These are phyloP conservation scores for Laetiporus sulphureus DNA, from an alignment of 1,284 basidiomycete genomes.

Conservation along the genomic window DNA sequence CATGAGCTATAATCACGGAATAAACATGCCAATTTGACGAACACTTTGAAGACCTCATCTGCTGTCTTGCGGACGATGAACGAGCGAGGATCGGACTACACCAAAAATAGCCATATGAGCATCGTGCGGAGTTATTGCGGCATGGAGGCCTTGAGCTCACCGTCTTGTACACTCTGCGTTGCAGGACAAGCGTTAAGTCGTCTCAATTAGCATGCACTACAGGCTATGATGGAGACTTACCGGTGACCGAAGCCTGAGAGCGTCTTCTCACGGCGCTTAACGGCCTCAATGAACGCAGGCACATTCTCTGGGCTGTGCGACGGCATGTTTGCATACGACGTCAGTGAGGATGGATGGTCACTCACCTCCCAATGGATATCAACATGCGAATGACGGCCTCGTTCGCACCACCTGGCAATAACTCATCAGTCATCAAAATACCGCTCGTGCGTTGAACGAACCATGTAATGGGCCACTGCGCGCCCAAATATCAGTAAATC, in stretches of 20 bases:
- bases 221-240: slow-evolving; percentile 27
- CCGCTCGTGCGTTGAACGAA: slow-evolving; percentile 8
- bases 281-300: slow-evolving; percentile 75
- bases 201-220: neutral
- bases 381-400: slow-evolving; percentile 90
- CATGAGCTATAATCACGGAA: neutral
- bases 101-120: neutral
- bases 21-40: slow-evolving; percentile 23
- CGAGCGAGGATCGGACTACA: slow-evolving; percentile 77
- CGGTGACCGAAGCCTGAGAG: slow-evolving; percentile 85
- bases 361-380: slow-evolving; percentile 74
- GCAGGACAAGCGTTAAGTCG: slow-evolving; percentile 26
- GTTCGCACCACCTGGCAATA: slow-evolving; percentile 63
- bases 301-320: slow-evolving; percentile 68
- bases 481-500: neutral
- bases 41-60: slow-evolving; percentile 84
- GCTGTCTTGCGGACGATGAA: slow-evolving; percentile 85
- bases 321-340: neutral
- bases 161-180: slow-evolving; percentile 68
- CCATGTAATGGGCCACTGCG: slow-evolving; percentile 76
- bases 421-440: slow-evolving; percentile 1
- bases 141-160: slow-evolving; percentile 35
- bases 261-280: slow-evolving; percentile 81
- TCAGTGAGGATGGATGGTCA: slow-evolving; percentile 2
- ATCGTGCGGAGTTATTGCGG: neutral